Evolutionary conservation across 352 stramenopile genomes (phyloP), one percentile per base, ranked within the genome.

Genomic region (Thraustochytrium striatum): DNA sequence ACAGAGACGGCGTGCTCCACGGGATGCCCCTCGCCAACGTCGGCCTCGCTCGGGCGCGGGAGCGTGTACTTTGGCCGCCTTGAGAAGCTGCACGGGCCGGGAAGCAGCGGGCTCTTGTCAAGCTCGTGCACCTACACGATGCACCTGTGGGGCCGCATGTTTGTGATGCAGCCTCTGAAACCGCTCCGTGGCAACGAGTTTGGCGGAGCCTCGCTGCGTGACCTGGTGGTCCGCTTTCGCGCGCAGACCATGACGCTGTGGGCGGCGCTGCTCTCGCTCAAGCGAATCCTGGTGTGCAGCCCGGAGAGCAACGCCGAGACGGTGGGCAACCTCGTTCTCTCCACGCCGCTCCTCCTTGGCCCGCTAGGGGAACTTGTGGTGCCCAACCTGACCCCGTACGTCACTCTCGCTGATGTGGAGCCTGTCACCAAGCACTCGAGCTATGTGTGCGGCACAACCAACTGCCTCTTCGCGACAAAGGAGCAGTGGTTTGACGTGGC

Each of bases 401-500:
- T 38, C 11, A 75, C 65, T 1, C 65, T 75, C 0, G 65, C 65
- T 19, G 52, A 75, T 41, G 65, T 75, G 16, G 65, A 75, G 19
- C 65, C 65, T 5, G 13, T 75, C 19, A 75, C 65, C 3, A 35
- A 58, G 30, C 65, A 75, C 50, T 75, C 65, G 1, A 62, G 65
- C 39, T 75, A 75, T 30, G 65, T 75, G n/a, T 75, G 65, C 50
- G 65, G 65, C 41, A 75, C 65, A 7, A 75, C 65, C 28, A 75
- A 75, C 25, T 39, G 65, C 7, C 52, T 75, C 35, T 75, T 75
- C 36, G 65, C 41, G 5, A 75, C 65, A 3, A 75, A 75, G 32
- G 65, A 75, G 44, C 30, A 72, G 41, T 75, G 65, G 65, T 75
- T 61, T 9, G 65, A 75, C 30, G 7, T 75, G n/a, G 44, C 30